Base-by-base conservation (phyloP, 768 basidiomycete species). In the Hemileccinum rubropunctum region DNA sequence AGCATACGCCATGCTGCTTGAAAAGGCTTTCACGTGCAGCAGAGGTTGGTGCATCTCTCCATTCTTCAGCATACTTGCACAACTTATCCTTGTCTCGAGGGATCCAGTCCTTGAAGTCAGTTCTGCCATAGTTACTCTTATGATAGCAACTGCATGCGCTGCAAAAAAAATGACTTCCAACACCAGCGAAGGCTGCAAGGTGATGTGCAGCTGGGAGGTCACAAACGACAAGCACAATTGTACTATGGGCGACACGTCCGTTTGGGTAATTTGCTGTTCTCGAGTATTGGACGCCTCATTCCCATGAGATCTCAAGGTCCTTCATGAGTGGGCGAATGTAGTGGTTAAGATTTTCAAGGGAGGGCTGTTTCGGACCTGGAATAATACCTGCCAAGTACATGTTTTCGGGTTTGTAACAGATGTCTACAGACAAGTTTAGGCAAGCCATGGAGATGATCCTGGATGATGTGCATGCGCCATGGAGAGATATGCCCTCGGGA, bases 381-480 rank as follows among this genome's bases (percentile, higher is more conserved):
- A 73, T 69, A 33, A 74, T 57, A 0, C 64, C 72, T 0, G 62
- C 66, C 0, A 74, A 54, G 49, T 66, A 76, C 51, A 77, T 61
- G 51, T 79, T 73, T 21, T 75, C 65, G 0, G 57, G 56, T 10
- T 65, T 63, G 49, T 72, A 74, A 3, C 62, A 54, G 2, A 69
- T 46, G 20, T 69, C 53, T 0, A 59, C 60, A 0, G 73, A 73
- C 0, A 77, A 62, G 42, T 75, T 75, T 1, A 59, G 32, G 14
- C 53, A 61, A 1, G 56, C 47, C 38, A 50, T 51, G 1, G 52
- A 60, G 3, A 60, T 56, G 3, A 58, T 54, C 3, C 57, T 42
- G 0, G 42, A 50, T 1, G 68, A 73, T 0, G 55, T 46, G 10
- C 50, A 52, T 21, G 67, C 67, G 2, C 69, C 67, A 1, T 54